Evolutionary conservation across 495 filamentous ascomycete genomes (phyloP).

Genomic region (Xylaria bambusicola): DNA sequence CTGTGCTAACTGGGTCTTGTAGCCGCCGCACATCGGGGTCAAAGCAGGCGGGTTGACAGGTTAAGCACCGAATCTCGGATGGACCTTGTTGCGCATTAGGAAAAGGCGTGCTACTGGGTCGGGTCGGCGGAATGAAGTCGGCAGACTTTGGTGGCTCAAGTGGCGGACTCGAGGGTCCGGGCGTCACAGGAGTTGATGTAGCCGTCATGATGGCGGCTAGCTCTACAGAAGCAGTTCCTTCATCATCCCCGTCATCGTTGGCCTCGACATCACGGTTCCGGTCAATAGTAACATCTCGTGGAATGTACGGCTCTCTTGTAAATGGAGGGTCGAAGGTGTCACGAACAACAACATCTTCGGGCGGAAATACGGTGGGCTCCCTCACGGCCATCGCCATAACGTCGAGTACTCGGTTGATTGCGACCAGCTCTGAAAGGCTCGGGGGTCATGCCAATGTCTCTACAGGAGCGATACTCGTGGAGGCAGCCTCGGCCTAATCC

Average conservation of each 20-base stretch:
- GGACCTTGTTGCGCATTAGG: constrained; percentile 52
- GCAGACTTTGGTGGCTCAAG: constrained; percentile 45
- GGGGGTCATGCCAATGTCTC: constrained; percentile 24
- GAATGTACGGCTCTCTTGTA: constrained; percentile 28
- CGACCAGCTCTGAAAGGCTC: constrained; percentile 15
- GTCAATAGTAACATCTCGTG: constrained; percentile 28
- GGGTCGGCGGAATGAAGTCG: constrained; percentile 53
- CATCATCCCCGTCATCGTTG: constrained; percentile 39
- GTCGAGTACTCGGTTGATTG: constrained; percentile 18
- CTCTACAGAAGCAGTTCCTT: constrained; percentile 46
- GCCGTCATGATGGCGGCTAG: constrained; percentile 53
- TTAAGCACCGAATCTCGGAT: constrained; percentile 41
- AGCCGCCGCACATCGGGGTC: constrained; percentile 28
- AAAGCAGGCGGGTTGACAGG: constrained; percentile 36
- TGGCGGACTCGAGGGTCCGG: constrained; percentile 55
- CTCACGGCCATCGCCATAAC: constrained; percentile 23
- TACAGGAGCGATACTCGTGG: not conserved
- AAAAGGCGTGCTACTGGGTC: constrained; percentile 59
- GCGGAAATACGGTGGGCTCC: constrained; percentile 24
- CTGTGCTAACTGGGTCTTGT: constrained; percentile 23
- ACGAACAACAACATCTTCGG: constrained; percentile 27
- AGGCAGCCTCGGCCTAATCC: not conserved
- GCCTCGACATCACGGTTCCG: constrained; percentile 12
- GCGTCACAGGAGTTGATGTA: constrained; percentile 53
- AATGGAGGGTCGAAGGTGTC: constrained; percentile 28